Evolutionary conservation across 1,284 basidiomycete species (phyloP).

Genomic region (Peniophora sp.): DNA sequence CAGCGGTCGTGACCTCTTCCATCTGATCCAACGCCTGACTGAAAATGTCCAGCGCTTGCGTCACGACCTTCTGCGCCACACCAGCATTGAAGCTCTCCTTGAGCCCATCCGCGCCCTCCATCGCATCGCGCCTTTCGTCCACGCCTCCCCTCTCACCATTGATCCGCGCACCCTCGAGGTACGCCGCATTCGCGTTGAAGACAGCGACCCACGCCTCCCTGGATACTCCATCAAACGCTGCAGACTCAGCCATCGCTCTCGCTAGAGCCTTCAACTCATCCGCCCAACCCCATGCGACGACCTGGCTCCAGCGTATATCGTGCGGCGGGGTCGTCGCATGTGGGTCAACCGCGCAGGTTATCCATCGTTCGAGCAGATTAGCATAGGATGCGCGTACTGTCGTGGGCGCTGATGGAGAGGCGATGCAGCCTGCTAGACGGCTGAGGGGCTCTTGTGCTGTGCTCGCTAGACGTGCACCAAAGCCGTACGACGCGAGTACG

Average conservation of each 20-base stretch:
- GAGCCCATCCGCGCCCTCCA: slow-evolving; percentile 20
- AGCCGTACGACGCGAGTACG: slow-evolving; percentile 68
- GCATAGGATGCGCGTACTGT: slow-evolving; percentile 29
- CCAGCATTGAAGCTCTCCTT: slow-evolving; percentile 33
- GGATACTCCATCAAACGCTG: slow-evolving; percentile 24
- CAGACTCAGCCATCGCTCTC: slow-evolving; percentile 13
- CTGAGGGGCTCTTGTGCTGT: slow-evolving; percentile 51
- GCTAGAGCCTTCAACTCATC: slow-evolving; percentile 43
- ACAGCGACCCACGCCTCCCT: slow-evolving; percentile 37
- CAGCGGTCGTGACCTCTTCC: too few species aligned
- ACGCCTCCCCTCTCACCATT: slow-evolving; percentile 66
- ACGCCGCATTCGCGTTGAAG: slow-evolving; percentile 56
- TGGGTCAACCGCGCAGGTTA: slow-evolving; percentile 78
- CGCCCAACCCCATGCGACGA: slow-evolving; percentile 70
- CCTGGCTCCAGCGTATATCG: slow-evolving; percentile 86
- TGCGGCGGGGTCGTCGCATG: slow-evolving; percentile 83
- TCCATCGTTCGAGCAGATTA: slow-evolving; percentile 64
- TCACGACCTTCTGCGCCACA: slow-evolving; percentile 1
- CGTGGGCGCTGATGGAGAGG: slow-evolving; percentile 28
- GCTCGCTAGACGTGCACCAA: slow-evolving; percentile 61
- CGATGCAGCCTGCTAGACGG: slow-evolving; percentile 35
- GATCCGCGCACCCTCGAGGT: slow-evolving; percentile 67
- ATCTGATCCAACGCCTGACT: too few species aligned
- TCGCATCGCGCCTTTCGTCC: slow-evolving; percentile 39
- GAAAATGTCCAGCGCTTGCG: too few species aligned